Evolutionary conservation across 176 grass and related monocot genomes (phyloP).

Genomic region (Carex parvula): DNA sequence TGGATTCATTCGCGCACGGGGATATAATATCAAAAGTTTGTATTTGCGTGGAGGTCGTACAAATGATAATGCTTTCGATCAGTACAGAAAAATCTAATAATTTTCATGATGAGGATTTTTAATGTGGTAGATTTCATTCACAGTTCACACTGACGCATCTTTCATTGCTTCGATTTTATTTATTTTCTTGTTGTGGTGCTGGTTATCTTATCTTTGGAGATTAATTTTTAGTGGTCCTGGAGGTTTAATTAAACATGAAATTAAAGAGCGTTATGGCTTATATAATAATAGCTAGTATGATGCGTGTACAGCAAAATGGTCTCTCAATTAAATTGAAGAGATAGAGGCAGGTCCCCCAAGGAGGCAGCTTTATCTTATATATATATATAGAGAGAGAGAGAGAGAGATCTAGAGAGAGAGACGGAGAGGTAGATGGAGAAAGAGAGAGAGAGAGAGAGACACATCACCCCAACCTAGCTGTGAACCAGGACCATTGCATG

Average conservation of each 20-base stretch:
- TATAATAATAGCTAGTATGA: conserved; percentile 1
- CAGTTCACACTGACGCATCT: conserved; percentile 5
- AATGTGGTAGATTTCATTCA: not conserved
- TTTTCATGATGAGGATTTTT: not conserved
- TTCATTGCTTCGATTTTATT: not conserved
- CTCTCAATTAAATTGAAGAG: conserved; percentile 21
- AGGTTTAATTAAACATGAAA: not conserved
- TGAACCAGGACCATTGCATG: not conserved
- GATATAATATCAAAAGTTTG: not conserved
- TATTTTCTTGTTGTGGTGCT: not conserved
- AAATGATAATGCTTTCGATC: not conserved
- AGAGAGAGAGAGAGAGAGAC: not conserved
- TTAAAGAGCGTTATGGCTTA: not conserved
- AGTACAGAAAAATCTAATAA: not conserved
- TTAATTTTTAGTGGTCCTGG: conserved; percentile 15
- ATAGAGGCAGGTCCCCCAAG: conserved; percentile 19
- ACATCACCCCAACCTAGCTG: not conserved
- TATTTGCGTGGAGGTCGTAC: not conserved
- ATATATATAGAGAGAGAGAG: not conserved
- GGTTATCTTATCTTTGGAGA: not conserved
- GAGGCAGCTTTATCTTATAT: conserved; percentile 11
- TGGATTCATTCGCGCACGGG: conserved; percentile 11
- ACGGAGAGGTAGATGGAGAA: not conserved
- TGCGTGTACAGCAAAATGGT: not conserved
- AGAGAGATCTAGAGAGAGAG: not conserved